A percentile compares a stretch with the other conserved stretches of the same genome.
These are phyloP conservation scores for Abortiporus biennis DNA, from an alignment of 1,284 basidiomycete species.

Conservation along the genomic window DNA sequence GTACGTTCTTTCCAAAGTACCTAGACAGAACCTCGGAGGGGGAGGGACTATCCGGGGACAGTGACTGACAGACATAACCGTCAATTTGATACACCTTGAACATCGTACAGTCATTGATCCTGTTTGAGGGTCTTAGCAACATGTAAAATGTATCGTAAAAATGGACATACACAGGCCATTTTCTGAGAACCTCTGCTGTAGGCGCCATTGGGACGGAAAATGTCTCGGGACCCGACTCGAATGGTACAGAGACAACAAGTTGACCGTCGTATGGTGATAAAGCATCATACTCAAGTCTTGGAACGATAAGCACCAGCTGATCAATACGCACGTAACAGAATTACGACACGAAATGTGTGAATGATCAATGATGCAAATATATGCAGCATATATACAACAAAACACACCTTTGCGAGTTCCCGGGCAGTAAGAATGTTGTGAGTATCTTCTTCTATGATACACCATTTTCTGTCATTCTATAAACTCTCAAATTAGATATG, in stretches of 20 bases:
- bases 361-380: not conserved
- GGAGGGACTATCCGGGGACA: constrained; percentile 23
- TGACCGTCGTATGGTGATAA: constrained; percentile 37
- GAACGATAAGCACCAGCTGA: constrained; percentile 66
- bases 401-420: constrained; percentile 48
- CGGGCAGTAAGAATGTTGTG: constrained; percentile 59
- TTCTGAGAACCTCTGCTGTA: constrained; percentile 34
- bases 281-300: constrained; percentile 42
- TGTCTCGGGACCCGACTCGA: constrained; percentile 43
- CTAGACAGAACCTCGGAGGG: constrained; percentile 49
- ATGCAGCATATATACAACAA: not conserved
- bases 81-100: constrained; percentile 46
- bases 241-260: constrained; percentile 53
- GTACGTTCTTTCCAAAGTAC: constrained; percentile 54
- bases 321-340: no score
- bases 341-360: not conserved
- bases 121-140: constrained; percentile 18
- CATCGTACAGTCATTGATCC: constrained; percentile 47
- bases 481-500: not conserved
- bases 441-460: constrained; percentile 51
- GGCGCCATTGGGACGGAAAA: constrained; percentile 58
- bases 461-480: constrained; percentile 69
- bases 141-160: not conserved
- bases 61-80: constrained; percentile 54
- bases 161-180: constrained; percentile 49